phyloP scores from a whole-genome alignment of 176 grass and related monocot genomes.

The Dactylis glomerata region DNA sequence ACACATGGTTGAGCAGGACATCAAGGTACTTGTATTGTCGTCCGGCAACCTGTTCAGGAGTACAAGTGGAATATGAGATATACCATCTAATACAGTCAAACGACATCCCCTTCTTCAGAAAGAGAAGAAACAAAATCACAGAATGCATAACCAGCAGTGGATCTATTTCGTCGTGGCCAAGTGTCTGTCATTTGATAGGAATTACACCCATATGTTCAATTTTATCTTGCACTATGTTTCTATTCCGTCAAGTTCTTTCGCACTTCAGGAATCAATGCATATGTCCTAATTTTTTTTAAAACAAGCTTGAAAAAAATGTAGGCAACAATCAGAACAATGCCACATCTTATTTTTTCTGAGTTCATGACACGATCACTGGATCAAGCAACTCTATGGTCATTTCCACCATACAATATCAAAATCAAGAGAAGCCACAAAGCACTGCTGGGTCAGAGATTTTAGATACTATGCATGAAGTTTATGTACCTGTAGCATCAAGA shows the following conservation, averaged over 20 bases:
- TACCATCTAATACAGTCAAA: neutral
- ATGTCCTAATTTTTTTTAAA: neutral
- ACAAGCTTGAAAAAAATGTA: neutral
- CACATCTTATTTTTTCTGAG: no score
- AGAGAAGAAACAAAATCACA: neutral
- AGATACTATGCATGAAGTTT: no score
- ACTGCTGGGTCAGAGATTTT: no score
- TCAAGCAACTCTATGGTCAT: no score
- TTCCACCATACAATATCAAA: no score
- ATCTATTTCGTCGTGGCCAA: neutral
- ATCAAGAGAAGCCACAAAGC: no score
- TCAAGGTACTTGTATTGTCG: conserved; percentile 82
- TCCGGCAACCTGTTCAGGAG: conserved; percentile 72
- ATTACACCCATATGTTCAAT: neutral
- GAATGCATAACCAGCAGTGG: neutral
- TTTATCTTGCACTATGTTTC: neutral
- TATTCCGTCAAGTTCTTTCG: neutral
- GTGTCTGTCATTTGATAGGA: neutral
- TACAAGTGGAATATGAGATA: neutral
- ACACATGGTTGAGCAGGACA: conserved; percentile 47
- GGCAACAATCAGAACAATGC: no score
- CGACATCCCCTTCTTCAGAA: neutral
- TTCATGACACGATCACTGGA: no score
- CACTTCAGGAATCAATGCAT: no score
- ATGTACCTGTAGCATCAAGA: no score